phyloP scores from a whole-genome alignment of 2,329 filamentous ascomycete genomes.

The Monosporascus ibericus region DNA sequence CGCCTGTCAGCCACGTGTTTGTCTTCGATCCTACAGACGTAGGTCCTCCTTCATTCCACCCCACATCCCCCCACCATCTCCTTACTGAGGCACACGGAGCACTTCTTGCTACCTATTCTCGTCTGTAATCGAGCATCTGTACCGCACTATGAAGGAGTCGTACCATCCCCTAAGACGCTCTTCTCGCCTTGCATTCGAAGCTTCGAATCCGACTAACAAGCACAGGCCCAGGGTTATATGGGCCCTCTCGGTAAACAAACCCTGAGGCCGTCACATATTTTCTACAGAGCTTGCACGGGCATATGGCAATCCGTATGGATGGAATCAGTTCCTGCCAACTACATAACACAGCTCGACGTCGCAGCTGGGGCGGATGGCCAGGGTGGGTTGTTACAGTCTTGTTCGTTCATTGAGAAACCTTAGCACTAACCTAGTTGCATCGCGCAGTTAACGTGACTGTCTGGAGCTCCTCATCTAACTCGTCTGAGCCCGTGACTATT shows the following conservation, averaged over 20 bases:
- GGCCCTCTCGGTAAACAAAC: constrained; percentile 65
- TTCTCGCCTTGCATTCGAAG: neutral
- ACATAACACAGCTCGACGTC: constrained; percentile 55
- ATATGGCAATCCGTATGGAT: constrained; percentile 74
- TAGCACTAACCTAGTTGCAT: neutral
- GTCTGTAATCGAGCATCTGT: no score
- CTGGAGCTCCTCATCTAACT: constrained; percentile 33
- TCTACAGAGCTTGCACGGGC: constrained; percentile 66
- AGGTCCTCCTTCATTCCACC: neutral
- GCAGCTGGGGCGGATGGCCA: constrained; percentile 49
- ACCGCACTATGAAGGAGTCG: no score
- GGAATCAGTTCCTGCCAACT: constrained; percentile 50
- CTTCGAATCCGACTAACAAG: neutral
- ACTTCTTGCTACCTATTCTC: no score
- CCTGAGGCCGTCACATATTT: constrained; percentile 53
- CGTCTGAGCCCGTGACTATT: constrained; percentile 28
- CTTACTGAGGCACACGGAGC: neutral
- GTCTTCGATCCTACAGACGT: constrained; percentile 62
- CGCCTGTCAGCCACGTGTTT: constrained; percentile 49
- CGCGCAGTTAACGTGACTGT: constrained; percentile 49
- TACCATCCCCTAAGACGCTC: no score
- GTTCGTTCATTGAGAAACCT: neutral
- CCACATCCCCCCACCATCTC: neutral
- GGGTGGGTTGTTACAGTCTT: constrained; percentile 27
- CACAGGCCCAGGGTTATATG: constrained; percentile 29